Conservation (phyloP, 2,329 filamentous ascomycete species). For the Eurotiales sp. region DNA sequence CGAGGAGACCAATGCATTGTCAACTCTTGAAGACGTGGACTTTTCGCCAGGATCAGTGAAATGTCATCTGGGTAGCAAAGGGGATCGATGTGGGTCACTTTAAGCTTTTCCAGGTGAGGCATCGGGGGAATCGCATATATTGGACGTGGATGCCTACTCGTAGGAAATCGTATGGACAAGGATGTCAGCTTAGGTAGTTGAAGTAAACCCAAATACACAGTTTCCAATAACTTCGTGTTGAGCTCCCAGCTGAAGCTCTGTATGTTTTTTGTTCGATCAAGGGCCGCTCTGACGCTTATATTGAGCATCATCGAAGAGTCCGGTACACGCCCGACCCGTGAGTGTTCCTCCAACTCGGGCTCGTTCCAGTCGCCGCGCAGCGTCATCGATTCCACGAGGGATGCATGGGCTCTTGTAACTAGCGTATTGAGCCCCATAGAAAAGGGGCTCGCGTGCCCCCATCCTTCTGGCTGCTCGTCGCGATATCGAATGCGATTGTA, state of each 20-base stretch:
- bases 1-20: conserved; percentile 59
- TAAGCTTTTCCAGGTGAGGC: conserved; percentile 51
- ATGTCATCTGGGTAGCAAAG: conserved; percentile 63
- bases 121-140: conserved; percentile 55
- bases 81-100: conserved; percentile 59
- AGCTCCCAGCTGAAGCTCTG: conserved; percentile 59
- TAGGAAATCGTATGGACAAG: conserved; percentile 55
- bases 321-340: conserved; percentile 55
- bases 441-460: conserved; percentile 61
- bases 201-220: conserved; percentile 55
- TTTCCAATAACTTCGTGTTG: conserved; percentile 57
- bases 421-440: conserved; percentile 60
- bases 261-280: conserved; percentile 57
- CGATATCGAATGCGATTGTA: conserved; percentile 58
- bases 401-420: conserved; percentile 53
- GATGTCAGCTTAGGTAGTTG: conserved; percentile 48
- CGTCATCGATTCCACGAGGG: conserved; percentile 51
- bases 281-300: conserved; percentile 55
- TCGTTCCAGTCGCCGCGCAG: conserved; percentile 58
- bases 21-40: conserved; percentile 52
- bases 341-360: conserved; percentile 55
- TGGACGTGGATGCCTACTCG: conserved; percentile 54
- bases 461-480: conserved; percentile 56
- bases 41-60: conserved; percentile 52
- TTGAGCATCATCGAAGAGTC: conserved; percentile 63